Evolutionary conservation across 2,329 filamentous ascomycete genomes (phyloP).

Genomic region (Epichloe uncinata): DNA sequence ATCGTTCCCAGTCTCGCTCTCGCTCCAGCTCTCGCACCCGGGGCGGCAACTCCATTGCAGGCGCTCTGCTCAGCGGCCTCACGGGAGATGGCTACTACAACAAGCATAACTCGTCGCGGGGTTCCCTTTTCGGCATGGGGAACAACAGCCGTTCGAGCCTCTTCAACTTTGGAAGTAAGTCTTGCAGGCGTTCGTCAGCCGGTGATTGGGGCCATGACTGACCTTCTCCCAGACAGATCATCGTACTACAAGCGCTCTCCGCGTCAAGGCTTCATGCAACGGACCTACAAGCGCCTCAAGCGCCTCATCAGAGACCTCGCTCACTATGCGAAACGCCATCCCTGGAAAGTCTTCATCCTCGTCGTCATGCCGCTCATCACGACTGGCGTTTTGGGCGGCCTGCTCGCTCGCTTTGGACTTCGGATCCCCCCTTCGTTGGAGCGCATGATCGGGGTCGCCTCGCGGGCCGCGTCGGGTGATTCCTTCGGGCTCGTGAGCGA

Average conservation of each 20-base stretch:
- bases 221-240: slow-evolving; percentile 29
- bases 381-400: slow-evolving; percentile 64
- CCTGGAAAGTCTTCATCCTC: slow-evolving; percentile 74
- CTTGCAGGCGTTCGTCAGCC: no score
- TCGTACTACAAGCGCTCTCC: slow-evolving; percentile 72
- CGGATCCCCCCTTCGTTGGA: slow-evolving; percentile 53
- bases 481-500: slow-evolving; percentile 38
- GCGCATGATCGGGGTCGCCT: slow-evolving; percentile 42
- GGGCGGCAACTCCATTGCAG: slow-evolving; percentile 19
- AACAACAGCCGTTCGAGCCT: slow-evolving; percentile 31
- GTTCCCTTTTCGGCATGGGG: slow-evolving; percentile 34
- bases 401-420: slow-evolving; percentile 69
- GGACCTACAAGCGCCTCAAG: slow-evolving; percentile 61
- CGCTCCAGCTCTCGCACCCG: slow-evolving; percentile 24
- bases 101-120: slow-evolving; percentile 28
- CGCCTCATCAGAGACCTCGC: slow-evolving; percentile 68
- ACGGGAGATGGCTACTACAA: slow-evolving; percentile 20
- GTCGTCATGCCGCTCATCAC: slow-evolving; percentile 80
- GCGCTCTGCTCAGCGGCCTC: slow-evolving; percentile 19
- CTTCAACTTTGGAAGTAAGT: slow-evolving; percentile 25
- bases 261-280: slow-evolving; percentile 62
- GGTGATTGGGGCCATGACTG: background rate
- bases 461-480: slow-evolving; percentile 33
- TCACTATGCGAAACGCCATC: slow-evolving; percentile 71
- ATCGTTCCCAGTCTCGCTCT: slow-evolving; percentile 20